Evolutionary conservation across 768 basidiomycete species (phyloP).

Genomic region (Mycena vitilis): DNA sequence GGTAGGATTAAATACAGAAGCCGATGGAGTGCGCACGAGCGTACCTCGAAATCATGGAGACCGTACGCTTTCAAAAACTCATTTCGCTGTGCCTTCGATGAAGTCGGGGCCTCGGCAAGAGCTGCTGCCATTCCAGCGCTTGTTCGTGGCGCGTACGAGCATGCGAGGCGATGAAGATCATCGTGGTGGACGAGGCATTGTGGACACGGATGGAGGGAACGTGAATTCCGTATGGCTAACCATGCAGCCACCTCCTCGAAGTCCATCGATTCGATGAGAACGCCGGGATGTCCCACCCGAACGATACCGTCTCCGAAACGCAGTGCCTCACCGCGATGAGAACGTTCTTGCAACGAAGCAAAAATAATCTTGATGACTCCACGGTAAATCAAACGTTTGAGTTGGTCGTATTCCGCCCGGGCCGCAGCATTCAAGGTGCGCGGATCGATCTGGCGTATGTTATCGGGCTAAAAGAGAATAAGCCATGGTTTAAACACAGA

Average conservation of each 20-base stretch:
- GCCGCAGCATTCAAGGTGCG: not conserved
- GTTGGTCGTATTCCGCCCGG: constrained; percentile 23
- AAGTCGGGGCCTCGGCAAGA: not conserved
- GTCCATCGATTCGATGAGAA: constrained; percentile 34
- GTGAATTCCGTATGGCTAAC: constrained; percentile 22
- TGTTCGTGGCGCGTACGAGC: constrained; percentile 8
- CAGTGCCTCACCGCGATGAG: constrained; percentile 25
- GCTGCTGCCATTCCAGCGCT: constrained; percentile 14
- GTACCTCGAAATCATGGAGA: constrained; percentile 29
- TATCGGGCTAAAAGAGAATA: constrained; percentile 6
- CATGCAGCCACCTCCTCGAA: constrained; percentile 29
- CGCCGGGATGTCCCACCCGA: constrained; percentile 23
- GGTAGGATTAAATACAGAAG: not conserved
- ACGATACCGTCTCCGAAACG: constrained; percentile 25
- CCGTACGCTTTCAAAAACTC: constrained; percentile 23
- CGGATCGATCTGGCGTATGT: constrained; percentile 24
- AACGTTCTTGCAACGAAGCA: constrained; percentile 21
- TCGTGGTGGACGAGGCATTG: constrained; percentile 24
- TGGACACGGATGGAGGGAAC: constrained; percentile 26
- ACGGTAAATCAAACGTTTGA: constrained; percentile 29
- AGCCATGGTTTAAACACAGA: not conserved
- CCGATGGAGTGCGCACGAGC: not conserved
- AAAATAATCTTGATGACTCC: constrained; percentile 17
- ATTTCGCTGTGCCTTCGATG: constrained; percentile 11
- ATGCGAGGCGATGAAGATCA: constrained; percentile 19